Percentiles rank a stretch among this genome's conserved stretches.
These are phyloP conservation scores for Arthrinium puccinioides DNA, from an alignment of 2,329 filamentous ascomycete species.

Conservation along the genomic window DNA sequence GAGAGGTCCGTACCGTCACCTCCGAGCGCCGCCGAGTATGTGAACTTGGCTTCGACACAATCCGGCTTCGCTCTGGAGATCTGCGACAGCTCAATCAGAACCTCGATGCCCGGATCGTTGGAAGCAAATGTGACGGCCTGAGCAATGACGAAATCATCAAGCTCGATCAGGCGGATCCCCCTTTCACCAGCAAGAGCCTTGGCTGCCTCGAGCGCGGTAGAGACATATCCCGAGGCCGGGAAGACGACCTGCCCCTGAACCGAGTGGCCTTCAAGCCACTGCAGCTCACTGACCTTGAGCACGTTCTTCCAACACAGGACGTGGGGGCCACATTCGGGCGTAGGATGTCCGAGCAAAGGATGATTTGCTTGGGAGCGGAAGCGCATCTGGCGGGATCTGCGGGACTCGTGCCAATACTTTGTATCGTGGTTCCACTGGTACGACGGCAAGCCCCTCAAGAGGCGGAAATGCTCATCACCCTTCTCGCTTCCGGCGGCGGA, in stretches of 20 bases:
- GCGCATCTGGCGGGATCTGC: neutral
- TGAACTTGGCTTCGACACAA: constrained; percentile 3
- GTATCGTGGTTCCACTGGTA: constrained; percentile 11
- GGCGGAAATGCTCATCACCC: neutral
- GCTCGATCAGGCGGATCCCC: constrained; percentile 7
- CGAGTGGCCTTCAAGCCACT: constrained; percentile 9
- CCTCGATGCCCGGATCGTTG: constrained; percentile 8
- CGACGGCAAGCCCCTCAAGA: constrained; percentile 8
- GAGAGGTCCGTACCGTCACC: neutral
- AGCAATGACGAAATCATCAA: constrained; percentile 9
- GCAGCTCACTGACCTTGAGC: constrained; percentile 4
- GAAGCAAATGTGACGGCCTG: constrained; percentile 7
- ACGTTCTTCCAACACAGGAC: constrained; percentile 8
- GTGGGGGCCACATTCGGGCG: constrained; percentile 2
- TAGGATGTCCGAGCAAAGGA: constrained; percentile 6
- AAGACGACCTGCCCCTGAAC: constrained; percentile 10
- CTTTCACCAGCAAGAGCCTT: constrained; percentile 5
- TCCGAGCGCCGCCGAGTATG: neutral
- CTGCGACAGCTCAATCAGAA: neutral
- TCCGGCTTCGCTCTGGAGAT: neutral
- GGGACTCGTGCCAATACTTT: constrained; percentile 8
- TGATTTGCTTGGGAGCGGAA: neutral
- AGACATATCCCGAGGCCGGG: constrained; percentile 11
- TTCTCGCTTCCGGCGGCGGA: neutral
- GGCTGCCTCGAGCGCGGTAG: constrained; percentile 9